Base-by-base conservation (phyloP, 306 rosid species). In the Vigna angularis region DNA sequence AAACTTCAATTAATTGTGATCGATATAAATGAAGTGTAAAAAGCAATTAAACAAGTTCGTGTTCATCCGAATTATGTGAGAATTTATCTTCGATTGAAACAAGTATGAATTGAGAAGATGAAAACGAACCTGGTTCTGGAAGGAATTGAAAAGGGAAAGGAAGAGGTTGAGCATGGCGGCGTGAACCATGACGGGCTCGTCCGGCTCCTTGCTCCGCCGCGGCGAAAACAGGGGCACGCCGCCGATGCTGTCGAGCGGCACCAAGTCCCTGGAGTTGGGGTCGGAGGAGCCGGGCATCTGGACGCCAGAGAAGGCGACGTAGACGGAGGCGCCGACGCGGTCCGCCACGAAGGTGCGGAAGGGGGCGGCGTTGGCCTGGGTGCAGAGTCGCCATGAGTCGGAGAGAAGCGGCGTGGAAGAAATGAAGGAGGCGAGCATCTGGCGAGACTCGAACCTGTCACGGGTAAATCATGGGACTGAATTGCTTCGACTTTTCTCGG, bases 361-460 rank as follows among this genome's bases (percentile, higher is more conserved):
- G 0, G 86, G 70, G 3, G 73, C 5, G 67, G 87, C 30, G 92
- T 85, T 90, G 63, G 90, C 91, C 40, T 51, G 2, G 69, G 47
- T 61, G 92, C 98, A 92, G 3, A 92, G 80, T 67, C 81, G 79
- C 98, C 98, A 94, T 3, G 98, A 89, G 42, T 94, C 87, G n/a
- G 70, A 13, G 56, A 94, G 80, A 84, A 94, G 76, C 3, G 91
- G 97, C 36, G 92, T 94, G 2, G 97, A 90, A 2, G 85, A 83
- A 82, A 94, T 16, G 30, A 92, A 83, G 6, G 87, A 84, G 0
- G 97, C 93, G 42, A 89, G 71, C 89, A 83, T 83, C 90, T 92
- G 97, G 72, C 95, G 85, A 32, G 84, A 84, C 87, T 94, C 97
- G 78, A 94, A 92, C 85, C 96, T 90, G 77, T 7, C 0, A 28